Percentiles rank a stretch among this genome's conserved stretches.
Evolutionary conservation across 2,329 filamentous ascomycete genomes (phyloP).

Genomic region (Venturiaceae sp.): DNA sequence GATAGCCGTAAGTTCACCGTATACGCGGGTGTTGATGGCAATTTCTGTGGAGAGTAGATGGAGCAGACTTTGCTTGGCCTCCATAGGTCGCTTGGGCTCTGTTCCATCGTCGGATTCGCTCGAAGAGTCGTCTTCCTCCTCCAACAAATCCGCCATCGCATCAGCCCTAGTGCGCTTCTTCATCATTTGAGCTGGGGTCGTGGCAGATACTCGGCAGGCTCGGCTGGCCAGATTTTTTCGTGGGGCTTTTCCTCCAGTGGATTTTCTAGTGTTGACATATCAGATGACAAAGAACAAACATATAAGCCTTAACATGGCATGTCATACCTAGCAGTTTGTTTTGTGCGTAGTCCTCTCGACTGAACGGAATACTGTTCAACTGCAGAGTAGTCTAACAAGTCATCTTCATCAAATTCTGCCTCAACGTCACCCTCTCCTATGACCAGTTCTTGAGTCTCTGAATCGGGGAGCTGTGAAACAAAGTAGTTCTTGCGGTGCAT

Average conservation of each 20-base stretch:
- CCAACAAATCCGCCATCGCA: too few species aligned
- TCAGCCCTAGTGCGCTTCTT: neutral
- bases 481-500: conserved; percentile 40
- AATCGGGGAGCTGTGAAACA: conserved; percentile 43
- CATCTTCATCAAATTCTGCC: too few species aligned
- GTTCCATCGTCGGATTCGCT: neutral
- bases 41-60: conserved; percentile 48
- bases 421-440: neutral
- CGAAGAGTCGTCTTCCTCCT: conserved; percentile 23
- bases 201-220: neutral
- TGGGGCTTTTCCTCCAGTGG: neutral
- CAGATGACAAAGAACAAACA: too few species aligned
- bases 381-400: too few species aligned
- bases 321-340: neutral
- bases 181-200: neutral
- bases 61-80: conserved; percentile 47
- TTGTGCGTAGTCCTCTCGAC: conserved; percentile 13
- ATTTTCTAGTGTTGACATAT: too few species aligned
- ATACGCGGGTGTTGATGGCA: conserved; percentile 36
- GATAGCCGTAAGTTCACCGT: conserved; percentile 42
- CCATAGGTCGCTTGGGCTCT: neutral
- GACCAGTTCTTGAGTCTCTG: conserved; percentile 4
- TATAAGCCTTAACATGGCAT: too few species aligned
- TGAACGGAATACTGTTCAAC: conserved; percentile 27
- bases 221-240: neutral